Conservation (phyloP, 495 filamentous ascomycete species). For the Pseudoneurospora amorphoporcata region DNA sequence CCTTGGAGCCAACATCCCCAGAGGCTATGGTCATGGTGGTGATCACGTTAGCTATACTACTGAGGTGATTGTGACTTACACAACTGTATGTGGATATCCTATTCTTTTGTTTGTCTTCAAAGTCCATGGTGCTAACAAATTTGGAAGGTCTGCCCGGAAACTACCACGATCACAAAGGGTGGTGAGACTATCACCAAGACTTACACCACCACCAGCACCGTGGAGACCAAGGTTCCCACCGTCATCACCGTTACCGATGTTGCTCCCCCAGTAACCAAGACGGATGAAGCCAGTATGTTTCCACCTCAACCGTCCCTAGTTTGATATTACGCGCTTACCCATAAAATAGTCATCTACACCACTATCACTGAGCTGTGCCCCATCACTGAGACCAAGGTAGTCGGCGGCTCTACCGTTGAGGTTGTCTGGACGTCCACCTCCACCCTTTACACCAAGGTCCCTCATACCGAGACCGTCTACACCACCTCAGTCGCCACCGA, state of each 20-base stretch:
- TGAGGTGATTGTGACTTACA: constrained; percentile 31
- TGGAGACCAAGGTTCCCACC: constrained; percentile 19
- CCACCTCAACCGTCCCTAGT: not conserved
- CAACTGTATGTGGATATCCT: constrained; percentile 4
- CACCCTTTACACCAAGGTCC: constrained; percentile 12
- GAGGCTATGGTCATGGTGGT: constrained; percentile 14
- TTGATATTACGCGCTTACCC: not conserved
- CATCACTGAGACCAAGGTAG: constrained; percentile 33
- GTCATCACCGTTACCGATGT: constrained; percentile 15
- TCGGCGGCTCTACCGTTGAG: constrained; percentile 30
- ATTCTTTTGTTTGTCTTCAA: not conserved
- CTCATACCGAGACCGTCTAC: constrained; percentile 20
- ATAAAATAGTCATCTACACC: constrained; percentile 19
- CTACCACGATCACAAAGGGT: constrained; percentile 27
- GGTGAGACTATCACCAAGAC: constrained; percentile 31
- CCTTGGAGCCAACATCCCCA: constrained; percentile 21
- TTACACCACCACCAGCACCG: constrained; percentile 36
- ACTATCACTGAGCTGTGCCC: constrained; percentile 33
- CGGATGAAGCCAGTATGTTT: constrained; percentile 5
- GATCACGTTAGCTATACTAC: constrained; percentile 27
- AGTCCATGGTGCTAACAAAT: not conserved
- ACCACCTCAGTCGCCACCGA: constrained; percentile 27
- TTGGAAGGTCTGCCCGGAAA: constrained; percentile 26
- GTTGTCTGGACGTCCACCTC: constrained; percentile 34
- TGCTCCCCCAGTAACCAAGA: constrained; percentile 16